Conservation (phyloP, 2,329 filamentous ascomycete genomes). For the Diplodia seriata region DNA sequence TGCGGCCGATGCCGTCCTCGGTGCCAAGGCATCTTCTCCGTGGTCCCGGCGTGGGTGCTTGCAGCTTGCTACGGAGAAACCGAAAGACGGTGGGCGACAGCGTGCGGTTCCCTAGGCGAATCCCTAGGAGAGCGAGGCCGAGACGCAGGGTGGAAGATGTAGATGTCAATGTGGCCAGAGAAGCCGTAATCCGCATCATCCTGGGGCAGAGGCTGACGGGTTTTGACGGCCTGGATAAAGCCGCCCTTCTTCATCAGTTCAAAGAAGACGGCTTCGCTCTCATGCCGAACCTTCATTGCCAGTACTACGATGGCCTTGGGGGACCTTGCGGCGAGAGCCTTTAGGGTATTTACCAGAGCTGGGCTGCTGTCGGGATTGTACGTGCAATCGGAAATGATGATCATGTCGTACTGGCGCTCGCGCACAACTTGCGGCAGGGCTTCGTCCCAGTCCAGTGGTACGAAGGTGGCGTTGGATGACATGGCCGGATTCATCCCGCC, state of each 20-base stretch:
- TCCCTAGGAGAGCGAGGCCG: background rate
- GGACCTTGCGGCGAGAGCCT: constrained; percentile 55
- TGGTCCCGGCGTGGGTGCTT: background rate
- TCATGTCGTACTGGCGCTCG: constrained; percentile 60
- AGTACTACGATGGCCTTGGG: constrained; percentile 62
- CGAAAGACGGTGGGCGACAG: background rate
- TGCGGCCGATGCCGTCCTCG: background rate
- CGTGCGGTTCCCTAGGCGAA: background rate
- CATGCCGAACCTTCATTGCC: constrained; percentile 71
- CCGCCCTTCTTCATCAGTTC: constrained; percentile 54
- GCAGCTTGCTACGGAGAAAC: constrained; percentile 2
- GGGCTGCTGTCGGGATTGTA: constrained; percentile 74
- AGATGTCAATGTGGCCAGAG: constrained; percentile 30
- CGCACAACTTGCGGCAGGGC: constrained; percentile 51
- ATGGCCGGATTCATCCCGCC: constrained; percentile 51
- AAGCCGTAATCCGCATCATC: constrained; percentile 18
- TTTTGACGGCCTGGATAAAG: constrained; percentile 35
- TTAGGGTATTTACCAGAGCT: constrained; percentile 65
- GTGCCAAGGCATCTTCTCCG: background rate
- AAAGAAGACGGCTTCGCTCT: constrained; percentile 71
- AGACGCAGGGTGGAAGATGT: constrained; percentile 20
- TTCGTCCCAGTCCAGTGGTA: constrained; percentile 69
- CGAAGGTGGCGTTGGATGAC: constrained; percentile 55
- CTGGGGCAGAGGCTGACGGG: constrained; percentile 10
- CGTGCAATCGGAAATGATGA: constrained; percentile 74